phyloP scores from a whole-genome alignment of 2,329 filamentous ascomycete genomes.

The Fusarium newnesense region DNA sequence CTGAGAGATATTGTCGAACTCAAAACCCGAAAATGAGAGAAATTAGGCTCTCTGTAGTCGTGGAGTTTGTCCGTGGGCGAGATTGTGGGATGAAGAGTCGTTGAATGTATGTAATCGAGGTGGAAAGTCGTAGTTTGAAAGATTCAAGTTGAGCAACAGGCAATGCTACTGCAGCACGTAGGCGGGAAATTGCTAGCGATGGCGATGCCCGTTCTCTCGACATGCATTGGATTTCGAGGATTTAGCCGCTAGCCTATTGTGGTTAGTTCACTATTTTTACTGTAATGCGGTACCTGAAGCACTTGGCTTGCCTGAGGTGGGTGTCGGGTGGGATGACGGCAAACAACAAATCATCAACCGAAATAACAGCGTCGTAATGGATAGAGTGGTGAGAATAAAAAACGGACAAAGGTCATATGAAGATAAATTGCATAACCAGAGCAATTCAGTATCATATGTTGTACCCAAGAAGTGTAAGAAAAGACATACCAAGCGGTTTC shows the following conservation, averaged over 20 bases:
- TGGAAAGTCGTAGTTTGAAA: constrained; percentile 32
- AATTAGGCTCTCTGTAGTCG: constrained; percentile 6
- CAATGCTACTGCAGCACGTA: constrained; percentile 39
- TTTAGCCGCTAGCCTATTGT: constrained; percentile 32
- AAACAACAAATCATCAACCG: constrained; percentile 8
- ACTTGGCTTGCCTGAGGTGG: constrained; percentile 6
- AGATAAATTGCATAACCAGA: not conserved
- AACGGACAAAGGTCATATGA: not conserved
- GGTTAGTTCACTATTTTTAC: constrained; percentile 34
- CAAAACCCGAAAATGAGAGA: not conserved
- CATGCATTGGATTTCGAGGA: constrained; percentile 34
- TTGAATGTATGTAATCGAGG: constrained; percentile 13
- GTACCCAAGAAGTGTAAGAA: not conserved
- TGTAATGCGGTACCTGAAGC: constrained; percentile 43
- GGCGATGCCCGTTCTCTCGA: constrained; percentile 44
- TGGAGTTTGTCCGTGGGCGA: constrained; percentile 4
- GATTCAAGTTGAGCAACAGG: constrained; percentile 34
- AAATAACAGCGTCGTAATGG: constrained; percentile 11
- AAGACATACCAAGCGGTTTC: constrained; percentile 27
- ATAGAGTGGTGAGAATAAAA: not conserved
- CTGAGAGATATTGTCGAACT: not conserved
- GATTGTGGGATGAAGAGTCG: constrained; percentile 15
- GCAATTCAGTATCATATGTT: not conserved
- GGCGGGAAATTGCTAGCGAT: constrained; percentile 53
- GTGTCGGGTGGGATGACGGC: constrained; percentile 29